Percentiles rank a stretch among this genome's conserved stretches.
Evolutionary conservation across 495 filamentous ascomycete species (phyloP).

Genomic region (Neurospora hispaniola): DNA sequence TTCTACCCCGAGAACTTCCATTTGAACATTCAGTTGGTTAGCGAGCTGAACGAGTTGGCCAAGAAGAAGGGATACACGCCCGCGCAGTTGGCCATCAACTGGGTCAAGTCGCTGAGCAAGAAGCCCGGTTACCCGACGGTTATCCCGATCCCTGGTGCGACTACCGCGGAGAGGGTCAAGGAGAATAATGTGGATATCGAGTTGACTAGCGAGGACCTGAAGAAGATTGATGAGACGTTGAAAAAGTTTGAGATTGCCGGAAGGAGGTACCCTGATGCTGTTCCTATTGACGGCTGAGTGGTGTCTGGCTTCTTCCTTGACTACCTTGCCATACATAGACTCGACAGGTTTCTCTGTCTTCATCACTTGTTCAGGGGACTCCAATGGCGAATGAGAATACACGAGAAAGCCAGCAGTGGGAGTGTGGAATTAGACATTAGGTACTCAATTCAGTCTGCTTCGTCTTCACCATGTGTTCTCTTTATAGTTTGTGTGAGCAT

Average conservation of each 20-base stretch:
- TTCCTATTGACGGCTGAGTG: not conserved
- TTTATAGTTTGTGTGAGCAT: not conserved
- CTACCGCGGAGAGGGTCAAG: slow-evolving; percentile 28
- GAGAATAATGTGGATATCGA: slow-evolving; percentile 38
- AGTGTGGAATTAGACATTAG: not conserved
- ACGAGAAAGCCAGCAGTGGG: not conserved
- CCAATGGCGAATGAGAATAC: not conserved
- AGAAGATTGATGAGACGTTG: slow-evolving; percentile 32
- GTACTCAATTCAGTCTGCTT: not conserved
- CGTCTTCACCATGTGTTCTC: not conserved
- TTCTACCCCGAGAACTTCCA: slow-evolving; percentile 61
- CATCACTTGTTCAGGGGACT: not conserved
- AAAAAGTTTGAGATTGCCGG: slow-evolving; percentile 27
- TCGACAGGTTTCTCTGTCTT: not conserved
- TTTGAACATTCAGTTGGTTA: slow-evolving; percentile 60
- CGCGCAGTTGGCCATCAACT: slow-evolving; percentile 66
- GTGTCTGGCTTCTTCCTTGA: not conserved
- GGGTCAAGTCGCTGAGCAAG: slow-evolving; percentile 52
- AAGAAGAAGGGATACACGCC: slow-evolving; percentile 56
- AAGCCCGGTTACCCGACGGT: slow-evolving; percentile 40
- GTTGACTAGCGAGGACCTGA: slow-evolving; percentile 33
- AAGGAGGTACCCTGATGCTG: slow-evolving; percentile 22
- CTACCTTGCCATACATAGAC: not conserved
- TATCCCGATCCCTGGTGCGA: slow-evolving; percentile 72
- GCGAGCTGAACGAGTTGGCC: slow-evolving; percentile 55